Conservation (phyloP, 2,329 filamentous ascomycete genomes). For the Colletotrichum gigasporum region DNA sequence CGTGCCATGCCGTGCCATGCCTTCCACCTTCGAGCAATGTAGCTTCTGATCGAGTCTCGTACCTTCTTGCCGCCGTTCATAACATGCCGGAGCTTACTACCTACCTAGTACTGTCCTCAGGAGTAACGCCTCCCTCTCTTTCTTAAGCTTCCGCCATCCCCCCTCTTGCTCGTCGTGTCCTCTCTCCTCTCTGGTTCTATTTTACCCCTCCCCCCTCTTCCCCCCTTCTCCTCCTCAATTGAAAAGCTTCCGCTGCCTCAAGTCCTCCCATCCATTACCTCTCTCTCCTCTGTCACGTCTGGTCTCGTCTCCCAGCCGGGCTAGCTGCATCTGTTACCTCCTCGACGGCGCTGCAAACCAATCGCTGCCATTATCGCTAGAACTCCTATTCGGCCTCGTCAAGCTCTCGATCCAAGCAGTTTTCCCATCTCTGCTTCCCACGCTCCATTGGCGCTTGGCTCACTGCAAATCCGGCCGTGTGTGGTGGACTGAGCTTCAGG, state of each 20-base stretch:
- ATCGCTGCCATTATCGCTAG: background rate
- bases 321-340: background rate
- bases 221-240: background rate
- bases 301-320: background rate
- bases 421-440: background rate
- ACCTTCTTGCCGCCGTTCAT: conserved; percentile 4
- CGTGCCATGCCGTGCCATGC: background rate
- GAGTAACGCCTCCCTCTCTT: conserved; percentile 3
- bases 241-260: conserved; percentile 2
- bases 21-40: background rate
- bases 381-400: background rate
- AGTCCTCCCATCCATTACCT: background rate
- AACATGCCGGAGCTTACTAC: conserved; percentile 16
- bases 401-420: background rate
- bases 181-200: background rate
- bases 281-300: background rate
- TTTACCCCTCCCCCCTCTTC: conserved; percentile 8
- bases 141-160: conserved; percentile 21
- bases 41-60: conserved; percentile 7
- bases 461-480: conserved; percentile 12
- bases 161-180: background rate
- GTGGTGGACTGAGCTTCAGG: conserved; percentile 29
- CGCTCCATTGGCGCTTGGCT: conserved; percentile 1
- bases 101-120: background rate
- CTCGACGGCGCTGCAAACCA: background rate